Percentiles rank a stretch among this genome's conserved stretches.
These are phyloP conservation scores for Phytophthora sp. DNA, from an alignment of 352 stramenopile species.

Conservation along the genomic window DNA sequence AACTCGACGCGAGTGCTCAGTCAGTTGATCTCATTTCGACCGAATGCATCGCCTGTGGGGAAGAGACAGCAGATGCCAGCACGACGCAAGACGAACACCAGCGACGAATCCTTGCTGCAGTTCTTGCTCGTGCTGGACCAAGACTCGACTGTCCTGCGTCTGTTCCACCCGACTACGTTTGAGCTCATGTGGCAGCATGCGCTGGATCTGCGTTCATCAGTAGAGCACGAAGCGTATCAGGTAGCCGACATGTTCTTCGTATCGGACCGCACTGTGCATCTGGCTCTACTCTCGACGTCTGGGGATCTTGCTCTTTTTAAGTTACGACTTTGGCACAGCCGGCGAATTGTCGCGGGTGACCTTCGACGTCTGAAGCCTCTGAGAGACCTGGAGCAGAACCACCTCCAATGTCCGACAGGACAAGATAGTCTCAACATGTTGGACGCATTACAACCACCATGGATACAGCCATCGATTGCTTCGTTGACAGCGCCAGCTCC, in stretches of 20 bases:
- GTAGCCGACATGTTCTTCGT: slow-evolving; percentile 32
- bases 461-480: not conserved
- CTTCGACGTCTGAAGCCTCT: slow-evolving; percentile 28
- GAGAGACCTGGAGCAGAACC: slow-evolving; percentile 14
- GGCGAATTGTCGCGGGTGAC: slow-evolving; percentile 33
- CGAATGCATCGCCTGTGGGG: slow-evolving; percentile 17
- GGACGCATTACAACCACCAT: not conserved
- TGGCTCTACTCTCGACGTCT: slow-evolving; percentile 30
- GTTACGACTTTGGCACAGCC: slow-evolving; percentile 37
- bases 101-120: slow-evolving; percentile 26
- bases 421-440: slow-evolving; percentile 17
- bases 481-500: slow-evolving; percentile 18
- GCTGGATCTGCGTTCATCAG: slow-evolving; percentile 27
- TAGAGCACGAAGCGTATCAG: not conserved
- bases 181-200: slow-evolving; percentile 36
- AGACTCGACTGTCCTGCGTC: slow-evolving; percentile 24
- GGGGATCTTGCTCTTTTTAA: slow-evolving; percentile 36
- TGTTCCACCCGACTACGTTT: slow-evolving; percentile 33
- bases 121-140: slow-evolving; percentile 40
- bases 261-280: slow-evolving; percentile 31
- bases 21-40: slow-evolving; percentile 34
- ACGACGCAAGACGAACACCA: slow-evolving; percentile 6
- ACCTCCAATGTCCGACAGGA: slow-evolving; percentile 22
- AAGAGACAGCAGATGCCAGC: slow-evolving; percentile 15
- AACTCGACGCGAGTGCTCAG: slow-evolving; percentile 12